phyloP scores from a whole-genome alignment of 164 flowering plant genomes.

The Nymphaea thermarum region DNA sequence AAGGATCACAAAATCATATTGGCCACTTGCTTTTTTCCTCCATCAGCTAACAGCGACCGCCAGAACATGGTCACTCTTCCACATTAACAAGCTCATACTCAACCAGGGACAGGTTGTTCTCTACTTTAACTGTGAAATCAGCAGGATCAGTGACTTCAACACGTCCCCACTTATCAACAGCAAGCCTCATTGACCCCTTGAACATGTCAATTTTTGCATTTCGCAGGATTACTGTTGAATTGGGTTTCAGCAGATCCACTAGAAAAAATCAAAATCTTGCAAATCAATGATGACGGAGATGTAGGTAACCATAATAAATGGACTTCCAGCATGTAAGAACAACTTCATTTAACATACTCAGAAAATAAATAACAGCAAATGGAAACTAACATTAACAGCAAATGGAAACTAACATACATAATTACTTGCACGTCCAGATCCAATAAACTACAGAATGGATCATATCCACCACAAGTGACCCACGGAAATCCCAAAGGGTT shows the following conservation, averaged over 20 bases:
- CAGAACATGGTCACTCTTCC: constrained; percentile 14
- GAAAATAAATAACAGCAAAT: too few relatives aligned
- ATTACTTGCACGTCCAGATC: too few relatives aligned
- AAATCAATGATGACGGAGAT: too few relatives aligned
- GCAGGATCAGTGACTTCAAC: constrained; percentile 27
- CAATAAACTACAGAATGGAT: too few relatives aligned
- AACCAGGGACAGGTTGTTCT: constrained; percentile 25
- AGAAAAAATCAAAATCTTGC: background rate
- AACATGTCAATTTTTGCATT: constrained; percentile 28
- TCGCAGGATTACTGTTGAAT: constrained; percentile 19
- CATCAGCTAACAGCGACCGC: background rate
- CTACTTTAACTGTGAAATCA: constrained; percentile 22
- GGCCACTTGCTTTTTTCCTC: background rate
- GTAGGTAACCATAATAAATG: background rate
- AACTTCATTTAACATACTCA: too few relatives aligned
- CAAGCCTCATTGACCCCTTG: constrained; percentile 35
- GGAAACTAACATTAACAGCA: too few relatives aligned
- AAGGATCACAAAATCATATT: background rate
- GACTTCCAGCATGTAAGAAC: too few relatives aligned
- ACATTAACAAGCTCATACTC: constrained; percentile 26
- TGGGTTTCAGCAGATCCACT: constrained; percentile 24
- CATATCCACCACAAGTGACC: too few relatives aligned
- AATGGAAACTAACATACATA: too few relatives aligned
- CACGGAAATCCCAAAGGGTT: too few relatives aligned
- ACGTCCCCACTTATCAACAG: constrained; percentile 32